Percentiles rank a stretch among this genome's conserved stretches.
Conservation (phyloP, 1,139 yeast species). For the Candida glucosophila region DNA sequence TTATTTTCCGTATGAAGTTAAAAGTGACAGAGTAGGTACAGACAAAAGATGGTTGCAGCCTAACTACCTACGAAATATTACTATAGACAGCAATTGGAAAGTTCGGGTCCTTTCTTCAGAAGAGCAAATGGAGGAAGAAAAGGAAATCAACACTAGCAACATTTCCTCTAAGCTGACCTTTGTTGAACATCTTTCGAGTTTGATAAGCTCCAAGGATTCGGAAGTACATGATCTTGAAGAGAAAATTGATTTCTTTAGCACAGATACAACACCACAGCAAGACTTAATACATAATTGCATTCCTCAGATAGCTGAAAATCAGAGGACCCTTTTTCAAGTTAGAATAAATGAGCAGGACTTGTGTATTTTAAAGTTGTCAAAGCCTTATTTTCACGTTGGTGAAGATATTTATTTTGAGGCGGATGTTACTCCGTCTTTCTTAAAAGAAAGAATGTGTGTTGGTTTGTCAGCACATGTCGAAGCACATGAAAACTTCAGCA, state of each 20-base stretch:
- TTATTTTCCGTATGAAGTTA: slow-evolving; percentile 29
- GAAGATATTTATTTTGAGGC: slow-evolving; percentile 38
- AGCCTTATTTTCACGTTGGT: slow-evolving; percentile 40
- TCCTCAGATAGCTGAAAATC: slow-evolving; percentile 23
- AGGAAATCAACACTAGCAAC: slow-evolving; percentile 5
- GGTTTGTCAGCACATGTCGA: slow-evolving; percentile 31
- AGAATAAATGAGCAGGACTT: slow-evolving; percentile 24
- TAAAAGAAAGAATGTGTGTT: slow-evolving; percentile 16
- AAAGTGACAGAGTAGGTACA: slow-evolving; percentile 15
- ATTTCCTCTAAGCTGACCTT: slow-evolving; percentile 12
- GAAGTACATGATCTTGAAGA: slow-evolving; percentile 27
- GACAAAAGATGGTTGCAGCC: slow-evolving; percentile 25
- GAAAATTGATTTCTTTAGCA: slow-evolving; percentile 21
- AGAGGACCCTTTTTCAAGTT: slow-evolving; percentile 32
- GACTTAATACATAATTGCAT: slow-evolving; percentile 3
- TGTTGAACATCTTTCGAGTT: slow-evolving; percentile 21
- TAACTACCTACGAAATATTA: slow-evolving; percentile 18
- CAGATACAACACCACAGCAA: not conserved
- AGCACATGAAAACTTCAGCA: slow-evolving; percentile 32
- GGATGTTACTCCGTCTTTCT: slow-evolving; percentile 13
- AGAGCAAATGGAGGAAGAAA: slow-evolving; percentile 2
- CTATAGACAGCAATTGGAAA: slow-evolving; percentile 27
- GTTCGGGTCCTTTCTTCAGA: slow-evolving; percentile 4
- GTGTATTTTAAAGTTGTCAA: slow-evolving; percentile 27
- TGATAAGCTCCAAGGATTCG: slow-evolving; percentile 26